Conservation (phyloP, 1,284 basidiomycete species). For the Irpex sp. region DNA sequence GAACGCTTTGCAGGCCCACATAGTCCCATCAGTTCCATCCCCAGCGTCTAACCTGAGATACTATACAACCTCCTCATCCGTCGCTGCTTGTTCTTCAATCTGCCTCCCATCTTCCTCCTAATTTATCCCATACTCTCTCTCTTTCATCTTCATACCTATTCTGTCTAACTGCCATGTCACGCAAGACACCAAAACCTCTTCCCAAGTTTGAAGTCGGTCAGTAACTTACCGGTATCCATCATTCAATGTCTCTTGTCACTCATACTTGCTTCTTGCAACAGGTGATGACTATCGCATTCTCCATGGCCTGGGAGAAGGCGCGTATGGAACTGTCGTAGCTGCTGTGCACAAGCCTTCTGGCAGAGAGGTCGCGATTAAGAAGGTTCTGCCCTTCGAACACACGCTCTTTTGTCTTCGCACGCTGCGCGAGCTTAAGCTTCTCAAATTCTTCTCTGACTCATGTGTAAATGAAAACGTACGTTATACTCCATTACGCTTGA, state of each 20-base stretch:
- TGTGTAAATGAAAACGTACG: slow-evolving; percentile 76
- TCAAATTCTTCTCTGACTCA: slow-evolving; percentile 81
- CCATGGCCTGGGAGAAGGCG: slow-evolving; percentile 75
- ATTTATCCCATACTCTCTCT: slow-evolving; percentile 7
- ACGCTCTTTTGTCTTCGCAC: slow-evolving; percentile 78
- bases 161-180: slow-evolving; percentile 18
- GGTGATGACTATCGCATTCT: slow-evolving; percentile 75
- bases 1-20: slow-evolving; percentile 2
- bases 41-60: slow-evolving; percentile 1
- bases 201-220: slow-evolving; percentile 69
- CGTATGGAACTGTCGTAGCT: slow-evolving; percentile 70
- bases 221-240: slow-evolving; percentile 13
- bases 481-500: neutral
- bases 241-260: neutral
- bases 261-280: slow-evolving; percentile 22
- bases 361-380: slow-evolving; percentile 76
- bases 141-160: neutral
- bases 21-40: neutral
- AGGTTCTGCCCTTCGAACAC: slow-evolving; percentile 83
- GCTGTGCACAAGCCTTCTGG: slow-evolving; percentile 64
- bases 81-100: slow-evolving; percentile 6
- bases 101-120: slow-evolving; percentile 14
- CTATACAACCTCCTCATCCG: neutral
- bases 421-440: slow-evolving; percentile 74
- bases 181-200: slow-evolving; percentile 39